phyloP scores from a whole-genome alignment of 768 basidiomycete genomes.

The Tubosaeta sp. region DNA sequence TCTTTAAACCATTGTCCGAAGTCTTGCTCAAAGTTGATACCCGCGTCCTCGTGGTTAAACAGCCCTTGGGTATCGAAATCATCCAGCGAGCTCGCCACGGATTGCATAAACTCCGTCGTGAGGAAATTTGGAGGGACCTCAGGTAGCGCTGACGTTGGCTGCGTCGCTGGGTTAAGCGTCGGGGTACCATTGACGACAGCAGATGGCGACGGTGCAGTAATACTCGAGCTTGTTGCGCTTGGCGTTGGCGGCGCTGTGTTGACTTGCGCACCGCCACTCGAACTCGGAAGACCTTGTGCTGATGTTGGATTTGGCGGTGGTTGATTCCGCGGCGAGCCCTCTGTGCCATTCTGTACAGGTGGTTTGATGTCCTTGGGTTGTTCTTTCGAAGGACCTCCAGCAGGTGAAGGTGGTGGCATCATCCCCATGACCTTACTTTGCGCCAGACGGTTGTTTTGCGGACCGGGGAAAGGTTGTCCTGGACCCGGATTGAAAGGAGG shows the following conservation, averaged over 20 bases:
- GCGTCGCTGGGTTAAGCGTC: conserved; percentile 25
- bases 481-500: conserved; percentile 37
- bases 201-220: conserved; percentile 38
- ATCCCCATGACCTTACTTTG: conserved; percentile 40
- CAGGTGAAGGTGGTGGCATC: conserved; percentile 53
- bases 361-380: conserved; percentile 33
- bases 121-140: conserved; percentile 23
- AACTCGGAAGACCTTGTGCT: conserved; percentile 20
- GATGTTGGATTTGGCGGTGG: conserved; percentile 26
- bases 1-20: conserved; percentile 77
- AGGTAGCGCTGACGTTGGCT: conserved; percentile 23
- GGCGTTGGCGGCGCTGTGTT: conserved; percentile 38
- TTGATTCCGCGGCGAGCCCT: conserved; percentile 44
- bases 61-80: conserved; percentile 34
- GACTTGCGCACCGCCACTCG: conserved; percentile 18
- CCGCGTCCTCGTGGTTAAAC: conserved; percentile 43
- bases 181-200: conserved; percentile 31
- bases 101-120: conserved; percentile 43
- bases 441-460: conserved; percentile 29
- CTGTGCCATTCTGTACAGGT: conserved; percentile 26
- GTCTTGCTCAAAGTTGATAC: conserved; percentile 64
- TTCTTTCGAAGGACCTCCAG: conserved; percentile 29
- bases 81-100: conserved; percentile 38
- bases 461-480: conserved; percentile 33
- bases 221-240: conserved; percentile 27